A percentile compares a stretch with the other conserved stretches of the same genome.
Evolutionary conservation across 2,329 filamentous ascomycete genomes (phyloP).

Genomic region (Helminthosporium solani): DNA sequence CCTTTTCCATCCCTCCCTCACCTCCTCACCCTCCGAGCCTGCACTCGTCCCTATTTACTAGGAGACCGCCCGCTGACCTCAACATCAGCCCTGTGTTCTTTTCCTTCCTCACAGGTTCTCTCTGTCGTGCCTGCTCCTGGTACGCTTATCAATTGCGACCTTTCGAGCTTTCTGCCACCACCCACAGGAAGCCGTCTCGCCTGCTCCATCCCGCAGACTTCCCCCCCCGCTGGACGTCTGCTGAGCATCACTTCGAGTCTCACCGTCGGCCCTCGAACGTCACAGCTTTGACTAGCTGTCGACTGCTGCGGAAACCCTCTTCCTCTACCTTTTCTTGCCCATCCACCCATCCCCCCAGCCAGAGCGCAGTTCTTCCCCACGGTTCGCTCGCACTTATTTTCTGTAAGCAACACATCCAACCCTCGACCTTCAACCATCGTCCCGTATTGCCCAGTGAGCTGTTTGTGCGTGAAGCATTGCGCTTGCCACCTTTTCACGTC

Average conservation of each 20-base stretch:
- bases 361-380: background rate
- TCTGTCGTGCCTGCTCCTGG: conserved; percentile 3
- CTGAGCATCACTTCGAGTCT: conserved; percentile 10
- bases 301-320: conserved; percentile 13
- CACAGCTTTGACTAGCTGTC: conserved; percentile 46
- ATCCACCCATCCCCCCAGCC: no score
- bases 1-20: conserved; percentile 14
- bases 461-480: background rate
- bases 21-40: conserved; percentile 29
- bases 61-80: background rate
- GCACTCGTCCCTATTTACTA: conserved; percentile 38
- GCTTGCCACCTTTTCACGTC: background rate
- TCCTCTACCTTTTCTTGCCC: background rate
- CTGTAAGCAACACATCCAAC: conserved; percentile 9
- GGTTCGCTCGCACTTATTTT: conserved; percentile 7
- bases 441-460: no score
- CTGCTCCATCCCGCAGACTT: conserved; percentile 16
- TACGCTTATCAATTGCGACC: background rate
- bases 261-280: conserved; percentile 17
- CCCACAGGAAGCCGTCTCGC: conserved; percentile 27
- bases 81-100: background rate
- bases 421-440: background rate
- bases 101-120: background rate
- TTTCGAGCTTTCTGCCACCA: no score
- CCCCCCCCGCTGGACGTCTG: conserved; percentile 16